Evolutionary conservation across 164 flowering plant genomes (phyloP).

Genomic region (Cinnamomum chago): DNA sequence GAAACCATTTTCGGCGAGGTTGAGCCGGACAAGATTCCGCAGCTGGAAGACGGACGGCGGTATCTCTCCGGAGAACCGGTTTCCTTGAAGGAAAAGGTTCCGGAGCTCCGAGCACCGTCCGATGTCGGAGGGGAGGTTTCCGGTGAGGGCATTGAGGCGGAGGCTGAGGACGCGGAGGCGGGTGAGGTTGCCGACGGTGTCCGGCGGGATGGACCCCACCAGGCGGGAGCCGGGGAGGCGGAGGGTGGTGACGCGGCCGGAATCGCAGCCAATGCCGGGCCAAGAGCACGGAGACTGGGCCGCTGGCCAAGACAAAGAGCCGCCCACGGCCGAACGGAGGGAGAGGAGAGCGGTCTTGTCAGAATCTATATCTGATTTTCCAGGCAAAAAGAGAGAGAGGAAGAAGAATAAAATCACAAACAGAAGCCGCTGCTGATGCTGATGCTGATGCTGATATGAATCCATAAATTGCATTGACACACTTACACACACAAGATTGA

Average conservation of each 20-base stretch:
- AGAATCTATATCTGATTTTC: conserved; percentile 40
- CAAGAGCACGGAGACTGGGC: conserved; percentile 45
- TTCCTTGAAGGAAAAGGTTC: conserved; percentile 63
- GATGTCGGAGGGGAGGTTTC: conserved; percentile 65
- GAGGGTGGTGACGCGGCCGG: conserved; percentile 42
- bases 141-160: conserved; percentile 60
- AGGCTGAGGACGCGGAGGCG: conserved; percentile 55
- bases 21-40: conserved; percentile 47
- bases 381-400: conserved; percentile 10
- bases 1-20: conserved; percentile 61
- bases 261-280: conserved; percentile 57
- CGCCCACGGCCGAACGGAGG: conserved; percentile 56
- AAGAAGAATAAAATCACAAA: conserved; percentile 1
- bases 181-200: conserved; percentile 56
- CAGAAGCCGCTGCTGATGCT: too few species aligned
- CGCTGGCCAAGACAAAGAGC: conserved; percentile 47
- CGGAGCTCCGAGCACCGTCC: conserved; percentile 40
- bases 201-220: conserved; percentile 49
- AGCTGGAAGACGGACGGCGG: conserved; percentile 43
- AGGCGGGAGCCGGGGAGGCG: conserved; percentile 67
- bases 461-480: too few species aligned
- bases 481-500: too few species aligned
- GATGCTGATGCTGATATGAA: too few species aligned
- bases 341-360: conserved; percentile 59
- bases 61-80: conserved; percentile 59